A percentile compares a stretch with the other conserved stretches of the same genome.
These are phyloP conservation scores for Penicillium turbatum DNA, from an alignment of 495 filamentous ascomycete genomes.

Conservation along the genomic window DNA sequence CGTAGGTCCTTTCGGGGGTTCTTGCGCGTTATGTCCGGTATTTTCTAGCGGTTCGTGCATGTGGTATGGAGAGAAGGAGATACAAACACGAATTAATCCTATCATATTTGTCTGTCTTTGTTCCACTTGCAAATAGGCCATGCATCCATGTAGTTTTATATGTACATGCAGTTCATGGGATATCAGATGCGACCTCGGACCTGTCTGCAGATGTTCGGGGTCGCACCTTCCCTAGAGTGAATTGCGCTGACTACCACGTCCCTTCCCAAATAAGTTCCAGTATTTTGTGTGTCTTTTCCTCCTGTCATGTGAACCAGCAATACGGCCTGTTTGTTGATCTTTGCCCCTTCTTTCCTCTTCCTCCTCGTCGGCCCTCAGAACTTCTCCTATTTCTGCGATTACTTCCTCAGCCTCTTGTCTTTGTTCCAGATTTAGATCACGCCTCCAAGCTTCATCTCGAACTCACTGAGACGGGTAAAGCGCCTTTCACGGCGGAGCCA, in stretches of 20 bases:
- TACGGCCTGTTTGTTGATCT: background rate
- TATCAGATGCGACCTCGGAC: background rate
- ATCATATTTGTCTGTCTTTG: constrained; percentile 1
- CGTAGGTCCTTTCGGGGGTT: background rate
- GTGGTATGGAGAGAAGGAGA: constrained; percentile 17
- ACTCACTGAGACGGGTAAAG: background rate
- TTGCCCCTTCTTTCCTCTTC: background rate
- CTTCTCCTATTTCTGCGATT: background rate
- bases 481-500: background rate
- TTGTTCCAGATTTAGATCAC: constrained; percentile 8
- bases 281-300: background rate
- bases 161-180: background rate
- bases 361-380: background rate
- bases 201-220: background rate
- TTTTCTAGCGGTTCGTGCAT: constrained; percentile 5
- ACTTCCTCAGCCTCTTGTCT: background rate
- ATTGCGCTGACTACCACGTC: background rate
- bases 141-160: background rate
- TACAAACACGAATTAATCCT: constrained; percentile 27
- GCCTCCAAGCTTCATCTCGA: background rate
- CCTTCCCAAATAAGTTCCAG: background rate
- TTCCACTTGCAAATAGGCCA: no score
- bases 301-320: background rate
- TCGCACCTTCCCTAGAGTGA: no score
- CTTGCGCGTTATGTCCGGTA: constrained; percentile 2